Conservation (phyloP, 805 yeast genomes). For the Debaryomyces prosopidis region DNA sequence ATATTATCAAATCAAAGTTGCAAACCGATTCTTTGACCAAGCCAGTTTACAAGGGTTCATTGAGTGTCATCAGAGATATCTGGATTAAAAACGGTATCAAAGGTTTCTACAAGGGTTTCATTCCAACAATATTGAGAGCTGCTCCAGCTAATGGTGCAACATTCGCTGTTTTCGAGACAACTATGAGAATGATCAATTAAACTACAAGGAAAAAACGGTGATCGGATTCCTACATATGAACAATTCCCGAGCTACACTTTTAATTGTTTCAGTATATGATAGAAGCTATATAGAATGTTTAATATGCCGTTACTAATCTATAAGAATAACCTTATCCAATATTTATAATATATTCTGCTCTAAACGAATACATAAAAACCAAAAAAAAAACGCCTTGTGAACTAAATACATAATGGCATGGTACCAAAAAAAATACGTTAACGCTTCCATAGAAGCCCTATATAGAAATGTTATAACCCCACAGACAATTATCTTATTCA, state of each 20-base stretch:
- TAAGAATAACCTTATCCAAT: neutral
- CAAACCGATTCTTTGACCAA: slow-evolving; percentile 63
- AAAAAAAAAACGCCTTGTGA: too few species aligned
- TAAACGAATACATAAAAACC: too few species aligned
- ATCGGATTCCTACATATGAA: too few species aligned
- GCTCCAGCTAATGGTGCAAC: slow-evolving; percentile 99
- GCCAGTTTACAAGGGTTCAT: slow-evolving; percentile 59
- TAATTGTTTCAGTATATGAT: too few species aligned
- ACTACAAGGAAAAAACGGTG: too few species aligned
- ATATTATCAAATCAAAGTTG: slow-evolving; percentile 85
- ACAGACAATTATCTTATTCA: neutral
- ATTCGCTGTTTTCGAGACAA: slow-evolving; percentile 87
- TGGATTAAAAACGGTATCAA: slow-evolving; percentile 59
- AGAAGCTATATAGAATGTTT: too few species aligned
- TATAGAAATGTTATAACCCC: too few species aligned
- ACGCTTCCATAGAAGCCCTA: too few species aligned
- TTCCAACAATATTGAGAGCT: slow-evolving; percentile 92
- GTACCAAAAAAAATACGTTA: too few species aligned
- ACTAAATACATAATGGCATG: too few species aligned
- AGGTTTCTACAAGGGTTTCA: slow-evolving; percentile 88
- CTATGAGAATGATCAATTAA: slow-evolving; percentile 62
- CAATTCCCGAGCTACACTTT: too few species aligned
- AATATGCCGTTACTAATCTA: neutral
- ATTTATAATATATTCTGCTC: too few species aligned
- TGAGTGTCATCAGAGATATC: slow-evolving; percentile 60